Evolutionary conservation across 257 asterid species (phyloP).

Genomic region (Paulownia fortunei): DNA sequence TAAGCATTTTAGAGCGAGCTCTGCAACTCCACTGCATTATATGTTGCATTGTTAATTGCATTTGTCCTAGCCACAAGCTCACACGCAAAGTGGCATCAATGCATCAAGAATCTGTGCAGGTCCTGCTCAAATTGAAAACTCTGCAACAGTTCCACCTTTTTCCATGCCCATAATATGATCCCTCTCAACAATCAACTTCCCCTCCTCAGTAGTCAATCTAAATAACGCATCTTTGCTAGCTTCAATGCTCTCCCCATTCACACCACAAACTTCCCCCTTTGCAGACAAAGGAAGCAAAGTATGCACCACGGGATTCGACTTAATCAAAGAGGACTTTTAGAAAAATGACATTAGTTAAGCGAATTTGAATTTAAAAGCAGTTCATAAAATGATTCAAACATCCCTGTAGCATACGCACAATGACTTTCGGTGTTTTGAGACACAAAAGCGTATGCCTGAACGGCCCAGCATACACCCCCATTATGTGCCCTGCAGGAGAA

Average conservation of each 20-base stretch:
- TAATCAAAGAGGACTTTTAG: constrained; percentile 41
- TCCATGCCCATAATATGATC: constrained; percentile 33
- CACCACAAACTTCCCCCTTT: constrained; percentile 53
- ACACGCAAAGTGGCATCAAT: constrained; percentile 68
- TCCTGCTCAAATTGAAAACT: constrained; percentile 64
- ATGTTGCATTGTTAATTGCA: constrained; percentile 63
- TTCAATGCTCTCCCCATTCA: constrained; percentile 53
- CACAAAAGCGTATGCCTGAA: neutral
- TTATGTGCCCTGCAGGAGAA: neutral
- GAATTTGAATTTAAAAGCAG: no score
- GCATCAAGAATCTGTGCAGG: constrained; percentile 73
- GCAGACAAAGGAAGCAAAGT: constrained; percentile 57
- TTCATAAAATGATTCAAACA: neutral
- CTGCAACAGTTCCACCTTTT: constrained; percentile 24
- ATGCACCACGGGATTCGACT: constrained; percentile 56
- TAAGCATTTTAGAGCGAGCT: constrained; percentile 52
- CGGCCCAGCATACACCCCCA: neutral
- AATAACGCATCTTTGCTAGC: constrained; percentile 59
- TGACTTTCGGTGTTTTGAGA: neutral
- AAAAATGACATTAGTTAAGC: no score
- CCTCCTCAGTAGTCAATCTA: constrained; percentile 58
- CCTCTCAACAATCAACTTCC: constrained; percentile 57
- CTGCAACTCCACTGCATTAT: constrained; percentile 59
- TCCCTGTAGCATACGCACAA: neutral
- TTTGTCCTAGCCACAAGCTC: constrained; percentile 65